Percentiles rank a stretch among this genome's conserved stretches.
These are phyloP conservation scores for Rhynchospora breviuscula DNA, from an alignment of 176 grass and related monocot species.

Conservation along the genomic window DNA sequence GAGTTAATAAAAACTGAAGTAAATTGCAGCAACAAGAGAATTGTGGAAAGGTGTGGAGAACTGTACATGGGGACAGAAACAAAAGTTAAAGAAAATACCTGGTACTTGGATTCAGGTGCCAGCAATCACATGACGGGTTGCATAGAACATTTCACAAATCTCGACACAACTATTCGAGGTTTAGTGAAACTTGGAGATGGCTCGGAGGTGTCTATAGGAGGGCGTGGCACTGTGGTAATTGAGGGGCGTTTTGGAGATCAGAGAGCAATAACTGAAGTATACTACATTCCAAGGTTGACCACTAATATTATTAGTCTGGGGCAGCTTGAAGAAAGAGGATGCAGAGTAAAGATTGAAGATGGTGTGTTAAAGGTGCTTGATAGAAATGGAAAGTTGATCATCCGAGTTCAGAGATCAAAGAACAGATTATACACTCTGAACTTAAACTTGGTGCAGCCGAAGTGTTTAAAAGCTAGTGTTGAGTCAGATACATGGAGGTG, in stretches of 20 bases:
- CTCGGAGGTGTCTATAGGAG: not conserved
- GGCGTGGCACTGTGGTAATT: not conserved
- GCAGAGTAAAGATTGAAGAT: not conserved
- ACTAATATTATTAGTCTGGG: too few relatives aligned
- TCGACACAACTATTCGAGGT: not conserved
- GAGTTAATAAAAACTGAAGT: not conserved
- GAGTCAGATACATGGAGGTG: not conserved
- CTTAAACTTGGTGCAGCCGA: not conserved
- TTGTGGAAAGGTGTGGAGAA: not conserved
- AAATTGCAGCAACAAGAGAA: too few relatives aligned
- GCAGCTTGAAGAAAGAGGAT: too few relatives aligned
- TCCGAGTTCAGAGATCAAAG: not conserved
- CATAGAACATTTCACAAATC: not conserved
- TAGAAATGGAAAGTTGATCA: not conserved
- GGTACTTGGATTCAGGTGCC: not conserved
- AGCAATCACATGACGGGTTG: not conserved
- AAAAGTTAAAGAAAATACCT: not conserved
- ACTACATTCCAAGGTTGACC: too few relatives aligned
- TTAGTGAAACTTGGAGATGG: not conserved
- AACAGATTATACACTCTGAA: not conserved
- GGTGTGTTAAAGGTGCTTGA: not conserved
- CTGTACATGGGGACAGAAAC: not conserved
- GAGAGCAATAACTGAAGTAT: too few relatives aligned
- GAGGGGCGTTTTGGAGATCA: not conserved
- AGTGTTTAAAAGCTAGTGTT: not conserved